Conservation (phyloP, 805 yeast species). For the Saccharomyces mikatae region DNA sequence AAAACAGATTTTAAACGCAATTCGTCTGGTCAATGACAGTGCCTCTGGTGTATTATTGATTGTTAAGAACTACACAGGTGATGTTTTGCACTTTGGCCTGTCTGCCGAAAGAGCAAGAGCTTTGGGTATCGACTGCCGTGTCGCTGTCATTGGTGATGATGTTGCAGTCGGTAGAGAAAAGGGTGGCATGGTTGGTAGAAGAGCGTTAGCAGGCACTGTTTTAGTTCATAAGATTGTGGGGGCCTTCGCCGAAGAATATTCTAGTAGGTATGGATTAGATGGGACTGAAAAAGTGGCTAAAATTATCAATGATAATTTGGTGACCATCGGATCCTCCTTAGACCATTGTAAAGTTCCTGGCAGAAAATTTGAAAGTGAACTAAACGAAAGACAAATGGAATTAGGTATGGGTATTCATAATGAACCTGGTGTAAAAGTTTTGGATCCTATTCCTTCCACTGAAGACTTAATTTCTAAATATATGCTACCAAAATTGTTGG, state of each 20-base stretch:
- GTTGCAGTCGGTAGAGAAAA: slow-evolving; percentile 89
- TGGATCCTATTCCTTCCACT: slow-evolving; percentile 57
- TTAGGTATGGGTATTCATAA: slow-evolving; percentile 95
- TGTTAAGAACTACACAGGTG: slow-evolving; percentile 93
- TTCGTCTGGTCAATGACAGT: slow-evolving; percentile 32
- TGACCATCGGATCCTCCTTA: slow-evolving; percentile 82
- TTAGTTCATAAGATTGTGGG: slow-evolving; percentile 82
- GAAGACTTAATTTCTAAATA: slow-evolving; percentile 47
- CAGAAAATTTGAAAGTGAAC: slow-evolving; percentile 45
- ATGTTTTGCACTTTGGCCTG: slow-evolving; percentile 83
- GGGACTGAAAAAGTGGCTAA: slow-evolving; percentile 53
- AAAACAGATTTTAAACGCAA: slow-evolving; percentile 69
- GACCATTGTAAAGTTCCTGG: slow-evolving; percentile 91
- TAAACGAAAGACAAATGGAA: slow-evolving; percentile 63
- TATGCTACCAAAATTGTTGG: slow-evolving; percentile 55
- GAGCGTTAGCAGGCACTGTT: slow-evolving; percentile 90
- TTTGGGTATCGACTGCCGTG: slow-evolving; percentile 61
- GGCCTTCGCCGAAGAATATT: slow-evolving; percentile 46
- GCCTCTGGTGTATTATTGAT: slow-evolving; percentile 60
- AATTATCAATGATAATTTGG: slow-evolving; percentile 54
- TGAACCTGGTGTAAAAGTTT: slow-evolving; percentile 70
- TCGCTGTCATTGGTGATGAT: slow-evolving; percentile 80
- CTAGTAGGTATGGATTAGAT: slow-evolving; percentile 38
- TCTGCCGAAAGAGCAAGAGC: slow-evolving; percentile 84
- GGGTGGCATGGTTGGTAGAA: slow-evolving; percentile 86